Conservation (phyloP, 805 yeast species). For the Pichia eremophila region DNA sequence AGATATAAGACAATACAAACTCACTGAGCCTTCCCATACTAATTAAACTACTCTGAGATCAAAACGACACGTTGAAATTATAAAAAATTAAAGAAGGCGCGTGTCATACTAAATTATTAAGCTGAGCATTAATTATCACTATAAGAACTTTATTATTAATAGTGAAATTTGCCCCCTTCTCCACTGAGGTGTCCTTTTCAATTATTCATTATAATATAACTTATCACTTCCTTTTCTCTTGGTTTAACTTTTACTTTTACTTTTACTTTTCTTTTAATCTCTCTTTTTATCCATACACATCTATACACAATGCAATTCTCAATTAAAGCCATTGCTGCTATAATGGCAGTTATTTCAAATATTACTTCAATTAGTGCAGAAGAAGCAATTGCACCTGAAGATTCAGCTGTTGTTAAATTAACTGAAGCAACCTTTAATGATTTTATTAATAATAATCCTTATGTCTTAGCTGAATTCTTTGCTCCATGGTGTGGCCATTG, state of each 20-base stretch:
- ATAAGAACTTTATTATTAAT: too few species aligned
- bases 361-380: conserved; percentile 23
- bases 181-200: too few species aligned
- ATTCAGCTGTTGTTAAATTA: conserved; percentile 80
- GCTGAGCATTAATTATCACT: too few species aligned
- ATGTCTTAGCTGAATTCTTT: conserved; percentile 79
- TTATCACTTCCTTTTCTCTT: too few species aligned
- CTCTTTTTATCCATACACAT: not conserved
- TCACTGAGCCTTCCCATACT: too few species aligned
- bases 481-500: conserved; percentile 99
- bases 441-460: conserved; percentile 61
- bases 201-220: too few species aligned
- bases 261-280: not conserved
- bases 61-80: too few species aligned
- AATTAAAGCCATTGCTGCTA: conserved; percentile 30
- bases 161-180: too few species aligned
- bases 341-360: conserved; percentile 30
- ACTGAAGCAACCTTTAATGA: conserved; percentile 54
- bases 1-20: too few species aligned
- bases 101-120: too few species aligned
- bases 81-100: too few species aligned
- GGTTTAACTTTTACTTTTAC: not conserved
- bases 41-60: too few species aligned
- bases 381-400: conserved; percentile 67
- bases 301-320: conserved; percentile 25